These are phyloP conservation scores for Aureobasidium vineae DNA, from an alignment of 2,329 filamentous ascomycete genomes.

Conservation along the genomic window DNA sequence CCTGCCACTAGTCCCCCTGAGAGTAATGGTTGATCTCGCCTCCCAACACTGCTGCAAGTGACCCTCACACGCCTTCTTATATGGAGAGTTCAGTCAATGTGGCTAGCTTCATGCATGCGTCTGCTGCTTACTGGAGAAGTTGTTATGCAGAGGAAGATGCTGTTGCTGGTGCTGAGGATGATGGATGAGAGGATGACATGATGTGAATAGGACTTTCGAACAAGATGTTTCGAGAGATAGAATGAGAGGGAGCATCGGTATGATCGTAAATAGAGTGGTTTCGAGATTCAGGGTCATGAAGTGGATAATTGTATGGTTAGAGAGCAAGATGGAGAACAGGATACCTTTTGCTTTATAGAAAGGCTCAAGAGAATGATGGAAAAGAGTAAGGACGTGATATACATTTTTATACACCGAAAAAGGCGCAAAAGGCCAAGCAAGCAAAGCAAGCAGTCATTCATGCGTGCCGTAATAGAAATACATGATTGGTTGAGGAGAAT, in stretches of 20 bases:
- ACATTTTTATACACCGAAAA: conserved; percentile 16
- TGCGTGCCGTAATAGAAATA: conserved; percentile 16
- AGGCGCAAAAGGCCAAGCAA: background rate
- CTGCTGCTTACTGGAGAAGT: background rate
- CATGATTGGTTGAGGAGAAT: background rate
- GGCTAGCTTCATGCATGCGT: background rate
- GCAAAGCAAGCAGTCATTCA: background rate
- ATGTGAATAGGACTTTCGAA: too few relatives aligned
- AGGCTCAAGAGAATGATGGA: background rate
- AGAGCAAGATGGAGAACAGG: background rate
- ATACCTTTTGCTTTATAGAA: background rate
- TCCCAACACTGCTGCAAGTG: background rate
- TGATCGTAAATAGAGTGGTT: background rate
- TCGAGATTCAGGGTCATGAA: background rate
- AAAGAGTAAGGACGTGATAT: conserved; percentile 10
- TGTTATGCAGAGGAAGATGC: background rate
- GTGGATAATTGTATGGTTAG: background rate
- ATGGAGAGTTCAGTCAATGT: background rate
- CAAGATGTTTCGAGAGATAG: too few relatives aligned
- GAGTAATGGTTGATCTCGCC: too few relatives aligned
- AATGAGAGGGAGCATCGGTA: too few relatives aligned
- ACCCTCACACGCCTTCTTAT: background rate
- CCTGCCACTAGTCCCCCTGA: too few relatives aligned
- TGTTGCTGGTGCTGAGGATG: too few relatives aligned
- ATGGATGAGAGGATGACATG: too few relatives aligned